Evolutionary conservation across 1,284 basidiomycete genomes (phyloP).

Genomic region (Ceratobasidium papillatum): DNA sequence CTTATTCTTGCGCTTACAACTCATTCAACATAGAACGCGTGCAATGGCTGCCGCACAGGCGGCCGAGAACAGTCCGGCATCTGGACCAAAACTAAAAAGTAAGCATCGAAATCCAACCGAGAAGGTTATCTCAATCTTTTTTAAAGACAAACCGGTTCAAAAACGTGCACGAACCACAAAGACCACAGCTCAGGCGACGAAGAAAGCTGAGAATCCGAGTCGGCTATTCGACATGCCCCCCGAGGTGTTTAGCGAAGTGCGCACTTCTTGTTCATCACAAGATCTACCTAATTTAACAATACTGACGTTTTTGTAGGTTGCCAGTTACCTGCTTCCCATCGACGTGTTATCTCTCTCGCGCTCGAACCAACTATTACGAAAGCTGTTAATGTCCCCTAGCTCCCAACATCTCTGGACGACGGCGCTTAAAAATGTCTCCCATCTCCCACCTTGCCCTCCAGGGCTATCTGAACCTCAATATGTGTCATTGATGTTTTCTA

Average conservation of each 20-base stretch:
- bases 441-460: constrained; percentile 46
- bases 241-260: not conserved
- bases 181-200: too few relatives aligned
- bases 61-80: too few relatives aligned
- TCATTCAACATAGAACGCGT: too few relatives aligned
- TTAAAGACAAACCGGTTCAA: too few relatives aligned
- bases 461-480: constrained; percentile 46
- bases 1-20: too few relatives aligned
- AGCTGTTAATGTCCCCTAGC: constrained; percentile 42
- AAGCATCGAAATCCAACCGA: too few relatives aligned
- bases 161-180: too few relatives aligned
- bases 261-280: not conserved
- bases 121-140: too few relatives aligned
- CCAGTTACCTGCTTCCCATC: constrained; percentile 45
- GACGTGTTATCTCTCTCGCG: constrained; percentile 49
- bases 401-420: constrained; percentile 43
- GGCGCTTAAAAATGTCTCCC: not conserved
- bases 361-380: constrained; percentile 46
- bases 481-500: constrained; percentile 46
- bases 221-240: not conserved
- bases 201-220: not conserved
- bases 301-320: constrained; percentile 45
- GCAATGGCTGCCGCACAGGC: too few relatives aligned
- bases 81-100: too few relatives aligned
- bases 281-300: not conserved